Conservation (phyloP, 2,329 filamentous ascomycete species). For the Aspergillus intermedius region DNA sequence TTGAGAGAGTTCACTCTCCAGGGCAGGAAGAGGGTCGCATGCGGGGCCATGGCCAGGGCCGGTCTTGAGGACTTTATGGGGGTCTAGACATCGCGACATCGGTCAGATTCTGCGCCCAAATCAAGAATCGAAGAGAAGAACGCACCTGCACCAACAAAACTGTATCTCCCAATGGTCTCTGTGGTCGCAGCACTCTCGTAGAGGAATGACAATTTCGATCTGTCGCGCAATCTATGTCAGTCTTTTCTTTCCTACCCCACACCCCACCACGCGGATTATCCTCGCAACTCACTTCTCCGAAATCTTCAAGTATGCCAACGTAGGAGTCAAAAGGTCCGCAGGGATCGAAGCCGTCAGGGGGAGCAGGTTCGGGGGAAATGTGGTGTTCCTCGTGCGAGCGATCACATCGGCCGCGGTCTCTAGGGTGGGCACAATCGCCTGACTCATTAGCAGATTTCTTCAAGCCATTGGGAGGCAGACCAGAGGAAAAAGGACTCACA, state of each 20-base stretch:
- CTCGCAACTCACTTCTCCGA: conserved; percentile 58
- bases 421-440: conserved; percentile 55
- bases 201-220: conserved; percentile 78
- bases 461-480: neutral
- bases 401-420: conserved; percentile 55
- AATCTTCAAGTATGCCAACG: conserved; percentile 90
- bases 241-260: conserved; percentile 2
- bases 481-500: conserved; percentile 13
- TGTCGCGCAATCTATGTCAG: conserved; percentile 14
- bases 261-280: conserved; percentile 1
- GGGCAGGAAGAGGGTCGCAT: conserved; percentile 72
- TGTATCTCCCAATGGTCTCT: conserved; percentile 89
- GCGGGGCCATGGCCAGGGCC: conserved; percentile 80
- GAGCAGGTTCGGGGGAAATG: conserved; percentile 66
- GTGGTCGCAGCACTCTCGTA: conserved; percentile 91
- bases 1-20: conserved; percentile 73
- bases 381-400: conserved; percentile 43
- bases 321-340: conserved; percentile 88
- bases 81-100: conserved; percentile 36
- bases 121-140: conserved; percentile 3
- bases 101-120: conserved; percentile 6
- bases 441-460: conserved; percentile 8
- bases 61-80: conserved; percentile 74
- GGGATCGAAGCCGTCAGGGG: conserved; percentile 78
- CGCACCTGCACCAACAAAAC: conserved; percentile 77